Evolutionary conservation across 768 basidiomycete genomes (phyloP).

Genomic region (Naganishia onofrii): DNA sequence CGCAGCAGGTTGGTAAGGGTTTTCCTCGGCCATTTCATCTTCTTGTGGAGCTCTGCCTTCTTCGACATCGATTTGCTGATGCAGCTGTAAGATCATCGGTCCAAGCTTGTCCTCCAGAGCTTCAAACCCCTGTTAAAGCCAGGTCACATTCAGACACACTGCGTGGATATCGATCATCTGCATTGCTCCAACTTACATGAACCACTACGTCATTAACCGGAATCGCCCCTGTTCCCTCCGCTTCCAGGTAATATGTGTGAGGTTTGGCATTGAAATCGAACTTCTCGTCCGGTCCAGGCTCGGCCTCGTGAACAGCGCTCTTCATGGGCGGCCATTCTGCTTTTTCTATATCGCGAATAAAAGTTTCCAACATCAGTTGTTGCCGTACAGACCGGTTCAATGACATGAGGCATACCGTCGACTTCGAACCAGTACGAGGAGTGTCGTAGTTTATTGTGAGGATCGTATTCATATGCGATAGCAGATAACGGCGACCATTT

Average conservation of each 20-base stretch:
- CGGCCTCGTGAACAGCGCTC: conserved; percentile 78
- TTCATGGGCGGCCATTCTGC: conserved; percentile 87
- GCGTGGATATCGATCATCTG: too few species aligned
- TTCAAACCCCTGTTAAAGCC: conserved; percentile 29
- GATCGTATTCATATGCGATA: conserved; percentile 95
- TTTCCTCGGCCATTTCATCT: conserved; percentile 20
- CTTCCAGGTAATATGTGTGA: conserved; percentile 85
- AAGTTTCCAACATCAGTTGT: not conserved
- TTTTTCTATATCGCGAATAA: conserved; percentile 52
- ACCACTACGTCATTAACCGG: conserved; percentile 39
- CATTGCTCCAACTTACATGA: conserved; percentile 14
- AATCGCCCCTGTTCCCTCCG: conserved; percentile 78
- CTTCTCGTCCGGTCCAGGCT: conserved; percentile 67
- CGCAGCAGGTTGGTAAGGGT: conserved; percentile 1
- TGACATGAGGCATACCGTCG: conserved; percentile 44
- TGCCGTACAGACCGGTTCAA: not conserved
- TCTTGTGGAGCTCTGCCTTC: conserved; percentile 22
- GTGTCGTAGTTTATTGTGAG: conserved; percentile 93
- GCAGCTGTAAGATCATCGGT: conserved; percentile 28
- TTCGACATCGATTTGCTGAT: conserved; percentile 11
- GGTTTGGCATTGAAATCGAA: conserved; percentile 89
- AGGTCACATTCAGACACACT: not conserved
- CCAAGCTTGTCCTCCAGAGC: conserved; percentile 33
- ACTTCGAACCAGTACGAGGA: conserved; percentile 90
- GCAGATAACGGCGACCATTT: conserved; percentile 98